Base-by-base conservation (phyloP, 1,284 basidiomycete genomes). In the Naganishia cerealis region DNA sequence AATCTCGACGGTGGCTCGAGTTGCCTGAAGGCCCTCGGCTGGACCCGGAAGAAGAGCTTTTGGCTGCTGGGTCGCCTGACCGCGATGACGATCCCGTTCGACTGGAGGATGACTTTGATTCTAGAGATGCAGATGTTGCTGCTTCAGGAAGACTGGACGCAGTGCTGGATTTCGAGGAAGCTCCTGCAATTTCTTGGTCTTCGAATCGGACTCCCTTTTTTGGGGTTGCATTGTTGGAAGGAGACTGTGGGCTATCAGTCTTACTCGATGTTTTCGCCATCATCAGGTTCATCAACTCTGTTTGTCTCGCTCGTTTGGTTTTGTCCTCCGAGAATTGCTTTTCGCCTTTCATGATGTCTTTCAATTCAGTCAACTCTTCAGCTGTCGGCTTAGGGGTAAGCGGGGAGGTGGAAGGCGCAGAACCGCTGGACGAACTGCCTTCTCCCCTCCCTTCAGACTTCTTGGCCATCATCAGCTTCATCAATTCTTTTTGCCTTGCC, bases 321-420 rank as follows among this genome's bases (percentile, higher is more conserved):
- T 54, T 63, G 39, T 63, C 61, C 33, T 63, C 40, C 21, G 61
- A 63, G 21, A 63, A 29, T 33, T 63, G 38, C 29, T 63, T 63
- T 13, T 39, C 38, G 15, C 61, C 61, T 24, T 54, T 63, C 61
- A 63, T 42, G 50, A 63, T 63, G 24, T 50, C n/a, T 26, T 63
- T 53, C 21, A 54, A 13, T 40, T 63, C 50, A 12, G 16, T 10
- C 10, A 63, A 24, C n/a, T 63, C 61, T 54, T 54, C 61, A 0
- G 8, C 1, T 4, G 61, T 42, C 50, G 61, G 50, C 9, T 63
- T 16, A 1, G 38, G 39, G 1, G 42, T n/a, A 12, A 10, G 1
- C 6, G 29, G 7, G 4, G 56, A 15, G 21, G 9, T 24, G 46
- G 46, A 21, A 21, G 46, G 21, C 21, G 21, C n/a, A 8, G 46